Base-by-base conservation (phyloP, 257 asterid genomes). In the Ilex asprella region DNA sequence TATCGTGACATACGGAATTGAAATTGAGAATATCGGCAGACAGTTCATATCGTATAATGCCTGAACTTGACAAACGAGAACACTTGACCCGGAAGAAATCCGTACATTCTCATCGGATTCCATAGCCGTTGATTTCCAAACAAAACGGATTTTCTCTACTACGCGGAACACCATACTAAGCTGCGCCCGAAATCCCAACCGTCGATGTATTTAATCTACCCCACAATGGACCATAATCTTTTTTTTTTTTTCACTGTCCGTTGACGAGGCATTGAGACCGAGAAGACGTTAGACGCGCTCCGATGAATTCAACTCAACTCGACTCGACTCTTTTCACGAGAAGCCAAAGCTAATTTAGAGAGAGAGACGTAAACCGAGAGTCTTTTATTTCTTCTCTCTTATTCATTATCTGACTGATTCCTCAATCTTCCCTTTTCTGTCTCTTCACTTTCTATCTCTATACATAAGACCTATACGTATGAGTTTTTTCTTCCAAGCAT, bases 361-460 rank as follows among this genome's bases (percentile, higher is more conserved):
- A 81, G 39, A 70, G 82, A 82, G 87, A 80, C 86, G 90, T 77
- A 63, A 77, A 70, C 41, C 65, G 67, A 70, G 69, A 62, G 65
- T 35, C 67, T 62, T 67, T 62, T 66, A 59, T 54, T 57, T 60
- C 39, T 77, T 74, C 73, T 63, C 55, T 72, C 75, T 13, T 54
- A 58, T 81, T 82, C 88, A 71, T 79, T 82, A 75, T 75, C 86
- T 35, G 41, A 3, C 86, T 35, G 41, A 3, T 8, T 35, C 41
- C 41, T 35, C 41, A 35, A 35, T 59, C n/a, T 16, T 39, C 71
- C 60, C 44, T 55, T 59, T 39, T 73, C 60, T 51, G 56, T 73
- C 67, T 76, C 75, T 63, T n/a, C n/a, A n/a, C n/a, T 59, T 39
- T 73, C 60, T 51, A 56, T 73, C 67, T 76, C 75, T 63, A 41